A percentile compares a stretch with the other conserved stretches of the same genome.
phyloP scores from a whole-genome alignment of 1,284 basidiomycete species.

The Tilletiaria anomala region DNA sequence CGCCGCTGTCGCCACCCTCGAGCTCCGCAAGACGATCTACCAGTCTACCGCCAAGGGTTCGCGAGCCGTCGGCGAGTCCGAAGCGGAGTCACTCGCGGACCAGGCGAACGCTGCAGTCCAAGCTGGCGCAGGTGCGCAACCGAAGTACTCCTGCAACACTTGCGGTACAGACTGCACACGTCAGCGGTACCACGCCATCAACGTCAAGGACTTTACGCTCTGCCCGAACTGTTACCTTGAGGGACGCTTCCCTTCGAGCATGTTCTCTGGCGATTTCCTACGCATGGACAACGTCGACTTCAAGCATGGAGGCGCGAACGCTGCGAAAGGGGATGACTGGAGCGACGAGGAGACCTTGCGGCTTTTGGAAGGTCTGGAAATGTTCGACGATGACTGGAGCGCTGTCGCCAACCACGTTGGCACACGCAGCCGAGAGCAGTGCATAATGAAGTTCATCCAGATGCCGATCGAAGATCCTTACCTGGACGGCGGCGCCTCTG shows the following conservation, averaged over 20 bases:
- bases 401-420: conserved; percentile 81
- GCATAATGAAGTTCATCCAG: conserved; percentile 86
- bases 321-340: conserved; percentile 57
- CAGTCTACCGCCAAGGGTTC: conserved; percentile 34
- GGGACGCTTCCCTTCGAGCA: conserved; percentile 83
- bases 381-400: conserved; percentile 96
- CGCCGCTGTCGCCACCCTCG: conserved; percentile 41
- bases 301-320: conserved; percentile 41
- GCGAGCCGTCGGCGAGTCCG: conserved; percentile 23
- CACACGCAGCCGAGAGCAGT: conserved; percentile 78
- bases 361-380: conserved; percentile 85
- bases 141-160: conserved; percentile 69
- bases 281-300: conserved; percentile 52
- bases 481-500: conserved; percentile 42
- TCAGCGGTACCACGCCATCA: conserved; percentile 80
- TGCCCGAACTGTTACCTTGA: conserved; percentile 65
- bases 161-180: conserved; percentile 84
- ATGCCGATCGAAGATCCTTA: conserved; percentile 94
- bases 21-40: conserved; percentile 34
- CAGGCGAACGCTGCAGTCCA: conserved; percentile 46
- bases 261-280: conserved; percentile 97
- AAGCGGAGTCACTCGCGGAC: conserved; percentile 28
- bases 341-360: conserved; percentile 76
- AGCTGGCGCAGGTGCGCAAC: conserved; percentile 42
- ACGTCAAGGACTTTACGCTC: conserved; percentile 64